Evolutionary conservation across 2,329 filamentous ascomycete species (phyloP), one percentile per base, ranked within the genome.

Genomic region (Camillea tinctor): DNA sequence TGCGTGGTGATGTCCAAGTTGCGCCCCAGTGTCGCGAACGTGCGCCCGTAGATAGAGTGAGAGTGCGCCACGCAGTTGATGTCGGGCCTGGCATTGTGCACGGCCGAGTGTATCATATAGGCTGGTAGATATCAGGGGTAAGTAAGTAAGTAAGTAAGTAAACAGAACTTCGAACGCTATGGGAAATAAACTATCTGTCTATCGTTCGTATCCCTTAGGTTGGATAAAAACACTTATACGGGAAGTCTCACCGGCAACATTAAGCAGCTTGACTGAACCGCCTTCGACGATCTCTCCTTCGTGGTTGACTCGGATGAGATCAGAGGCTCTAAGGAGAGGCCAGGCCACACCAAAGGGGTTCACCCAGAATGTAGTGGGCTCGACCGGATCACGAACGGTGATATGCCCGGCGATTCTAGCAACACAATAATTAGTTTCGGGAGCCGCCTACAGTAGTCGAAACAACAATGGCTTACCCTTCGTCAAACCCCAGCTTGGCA

Each of bases 301-400:
- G 55, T 85, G 79, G 66, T 88, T 80, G 1, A 91, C 87, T 17
- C 82, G 84, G 57, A 91, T 89, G n/a, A 91, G 79, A 64, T 91
- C 87, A 0, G 84, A 87, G 0, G 81, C 80, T 59, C 84, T 88
- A 50, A 90, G 83, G 57, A 85, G 75, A 5, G 82, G 83, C 74
- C 88, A 89, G 2, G 84, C 80, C 1, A 85, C 79, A 11, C 86
- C 86, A 58, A 89, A 87, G 0, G 87, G 87, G 65, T 89, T 89
- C 4, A 90, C 84, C 87, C 86, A 88, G 74, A 88, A 88, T 0
- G 80, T 84, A 4, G 76, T 72, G 0, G 83, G 82, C 48, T 86
- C 80, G 6, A 88, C 80, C 0, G 86, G 86, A 62, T 88, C 74
- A 23, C 84, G 79, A 23, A 88, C 68, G 1, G 85, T 88, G 64